phyloP scores from a whole-genome alignment of 345 rosid genomes.

The Iberis pinnata region DNA sequence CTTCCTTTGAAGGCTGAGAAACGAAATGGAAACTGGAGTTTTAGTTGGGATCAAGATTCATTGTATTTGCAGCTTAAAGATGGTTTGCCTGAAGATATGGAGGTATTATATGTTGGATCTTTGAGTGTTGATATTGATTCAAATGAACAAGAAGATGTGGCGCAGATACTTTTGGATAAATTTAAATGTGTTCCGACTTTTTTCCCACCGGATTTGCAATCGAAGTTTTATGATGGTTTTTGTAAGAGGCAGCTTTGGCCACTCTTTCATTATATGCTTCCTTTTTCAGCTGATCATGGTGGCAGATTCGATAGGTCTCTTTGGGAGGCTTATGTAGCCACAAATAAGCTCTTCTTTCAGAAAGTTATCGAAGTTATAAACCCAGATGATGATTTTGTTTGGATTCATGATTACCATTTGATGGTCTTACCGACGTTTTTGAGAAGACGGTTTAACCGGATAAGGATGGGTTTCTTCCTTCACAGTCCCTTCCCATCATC shows the following conservation, averaged over 20 bases:
- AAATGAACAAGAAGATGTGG: conserved; percentile 33
- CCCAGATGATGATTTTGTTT: conserved; percentile 36
- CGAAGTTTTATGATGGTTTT: conserved; percentile 31
- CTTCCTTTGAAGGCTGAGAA: conserved; percentile 33
- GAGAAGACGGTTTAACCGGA: conserved; percentile 34
- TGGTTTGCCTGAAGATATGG: conserved; percentile 40
- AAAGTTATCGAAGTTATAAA: conserved; percentile 33
- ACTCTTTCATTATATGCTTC: conserved; percentile 35
- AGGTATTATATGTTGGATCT: conserved; percentile 34
- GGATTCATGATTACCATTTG: conserved; percentile 39
- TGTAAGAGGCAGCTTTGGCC: conserved; percentile 39
- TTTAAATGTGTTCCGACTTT: conserved; percentile 34
- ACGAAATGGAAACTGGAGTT: conserved; percentile 31
- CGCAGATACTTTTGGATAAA: conserved; percentile 33
- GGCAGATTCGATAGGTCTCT: conserved; percentile 38
- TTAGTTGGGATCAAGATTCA: conserved; percentile 34
- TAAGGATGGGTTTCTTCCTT: conserved; percentile 37
- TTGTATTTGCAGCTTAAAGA: conserved; percentile 34
- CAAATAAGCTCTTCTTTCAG: conserved; percentile 34
- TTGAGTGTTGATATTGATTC: conserved; percentile 32
- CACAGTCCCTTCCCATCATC: conserved; percentile 37
- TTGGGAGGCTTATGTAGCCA: conserved; percentile 35
- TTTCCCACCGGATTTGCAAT: conserved; percentile 32
- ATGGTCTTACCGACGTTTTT: conserved; percentile 35
- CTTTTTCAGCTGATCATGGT: conserved; percentile 36